Percentiles rank a stretch among this genome's conserved stretches.
These are phyloP conservation scores for Phyllosticta citribraziliensis DNA, from an alignment of 2,329 filamentous ascomycete genomes.

Conservation along the genomic window DNA sequence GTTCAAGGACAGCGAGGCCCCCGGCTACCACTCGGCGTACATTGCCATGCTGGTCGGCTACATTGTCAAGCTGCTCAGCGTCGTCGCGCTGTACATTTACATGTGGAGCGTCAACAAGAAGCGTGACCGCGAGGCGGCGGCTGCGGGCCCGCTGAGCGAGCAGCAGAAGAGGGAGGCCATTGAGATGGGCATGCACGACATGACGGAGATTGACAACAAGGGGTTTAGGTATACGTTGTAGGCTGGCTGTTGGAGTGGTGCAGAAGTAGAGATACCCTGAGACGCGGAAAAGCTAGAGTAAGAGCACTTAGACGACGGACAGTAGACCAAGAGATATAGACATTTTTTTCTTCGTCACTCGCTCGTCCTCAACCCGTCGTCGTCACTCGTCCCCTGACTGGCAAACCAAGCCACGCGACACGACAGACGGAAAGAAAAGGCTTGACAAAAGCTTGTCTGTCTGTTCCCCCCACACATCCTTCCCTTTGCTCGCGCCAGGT, in stretches of 20 bases:
- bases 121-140: constrained; percentile 38
- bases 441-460: no score
- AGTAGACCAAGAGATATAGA: background rate
- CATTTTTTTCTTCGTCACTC: no score
- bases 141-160: constrained; percentile 17
- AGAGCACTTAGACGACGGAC: background rate
- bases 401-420: no score
- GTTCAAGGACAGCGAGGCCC: constrained; percentile 40
- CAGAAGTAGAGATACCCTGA: background rate
- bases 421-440: no score
- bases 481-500: no score
- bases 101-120: constrained; percentile 47
- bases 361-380: no score
- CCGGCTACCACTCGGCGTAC: constrained; percentile 41
- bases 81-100: constrained; percentile 44
- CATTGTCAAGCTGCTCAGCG: constrained; percentile 40
- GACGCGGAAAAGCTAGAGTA: background rate
- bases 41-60: constrained; percentile 50
- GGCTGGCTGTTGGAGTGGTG: background rate
- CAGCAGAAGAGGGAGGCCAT: constrained; percentile 41
- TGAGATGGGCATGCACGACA: constrained; percentile 46
- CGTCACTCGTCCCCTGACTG: no score
- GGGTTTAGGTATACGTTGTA: constrained; percentile 44
- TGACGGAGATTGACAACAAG: constrained; percentile 47
- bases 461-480: no score